phyloP scores from a whole-genome alignment of 805 yeast genomes.

The Zygosaccharomyces pseudorouxii region DNA sequence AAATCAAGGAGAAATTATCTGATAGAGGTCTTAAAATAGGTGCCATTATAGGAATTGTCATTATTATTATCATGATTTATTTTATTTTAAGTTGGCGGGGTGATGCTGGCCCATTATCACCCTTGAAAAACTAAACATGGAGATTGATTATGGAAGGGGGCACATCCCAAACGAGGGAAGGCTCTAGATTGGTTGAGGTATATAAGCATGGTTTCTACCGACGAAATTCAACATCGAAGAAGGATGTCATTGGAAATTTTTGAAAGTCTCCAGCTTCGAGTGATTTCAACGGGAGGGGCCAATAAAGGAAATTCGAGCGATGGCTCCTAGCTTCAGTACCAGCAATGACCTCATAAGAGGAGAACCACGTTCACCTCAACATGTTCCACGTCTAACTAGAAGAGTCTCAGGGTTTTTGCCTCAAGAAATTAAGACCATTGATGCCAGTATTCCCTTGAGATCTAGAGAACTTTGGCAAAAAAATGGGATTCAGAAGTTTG shows the following conservation, averaged over 20 bases:
- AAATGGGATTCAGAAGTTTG: slow-evolving; percentile 51
- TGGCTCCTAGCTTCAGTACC: slow-evolving; percentile 20
- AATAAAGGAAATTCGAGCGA: neutral
- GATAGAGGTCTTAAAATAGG: neutral
- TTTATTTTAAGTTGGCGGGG: neutral
- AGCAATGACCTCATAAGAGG: slow-evolving; percentile 31
- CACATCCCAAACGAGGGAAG: neutral
- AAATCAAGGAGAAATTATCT: neutral
- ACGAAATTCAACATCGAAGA: neutral
- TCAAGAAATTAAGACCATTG: slow-evolving; percentile 78
- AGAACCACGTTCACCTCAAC: slow-evolving; percentile 35
- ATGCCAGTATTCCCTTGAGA: slow-evolving; percentile 71
- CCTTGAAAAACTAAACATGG: neutral
- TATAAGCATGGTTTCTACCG: neutral
- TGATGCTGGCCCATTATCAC: neutral
- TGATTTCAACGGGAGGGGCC: neutral
- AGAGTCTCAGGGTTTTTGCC: slow-evolving; percentile 90
- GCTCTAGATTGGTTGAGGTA: neutral
- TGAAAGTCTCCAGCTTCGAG: no score
- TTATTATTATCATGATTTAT: neutral
- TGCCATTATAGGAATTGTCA: neutral
- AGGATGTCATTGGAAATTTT: no score
- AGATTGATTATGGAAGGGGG: neutral
- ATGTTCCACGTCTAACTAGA: slow-evolving; percentile 49
- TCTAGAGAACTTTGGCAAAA: slow-evolving; percentile 76